phyloP scores from a whole-genome alignment of 768 basidiomycete species.

The Serendipita vermifera region DNA sequence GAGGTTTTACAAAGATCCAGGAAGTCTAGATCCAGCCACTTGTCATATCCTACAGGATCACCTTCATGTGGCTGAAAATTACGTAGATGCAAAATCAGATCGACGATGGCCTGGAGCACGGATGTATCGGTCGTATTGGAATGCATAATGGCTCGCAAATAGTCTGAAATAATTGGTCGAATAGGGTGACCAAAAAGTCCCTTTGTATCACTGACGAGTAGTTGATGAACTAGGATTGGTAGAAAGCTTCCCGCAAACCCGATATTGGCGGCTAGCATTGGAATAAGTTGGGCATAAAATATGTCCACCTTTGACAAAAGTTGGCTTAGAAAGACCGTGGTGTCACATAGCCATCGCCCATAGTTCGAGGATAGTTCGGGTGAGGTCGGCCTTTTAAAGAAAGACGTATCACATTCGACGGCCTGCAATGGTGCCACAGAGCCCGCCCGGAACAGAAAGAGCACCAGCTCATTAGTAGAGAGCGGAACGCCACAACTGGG shows the following conservation, averaged over 20 bases:
- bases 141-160: slow-evolving; percentile 44
- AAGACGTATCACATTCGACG: background rate
- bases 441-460: background rate
- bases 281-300: slow-evolving; percentile 57
- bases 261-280: slow-evolving; percentile 42
- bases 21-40: slow-evolving; percentile 74
- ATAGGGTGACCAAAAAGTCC: slow-evolving; percentile 16
- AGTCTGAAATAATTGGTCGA: slow-evolving; percentile 30
- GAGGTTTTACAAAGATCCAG: slow-evolving; percentile 58
- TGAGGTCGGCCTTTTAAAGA: background rate
- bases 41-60: slow-evolving; percentile 41
- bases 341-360: slow-evolving; percentile 44
- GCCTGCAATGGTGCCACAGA: background rate
- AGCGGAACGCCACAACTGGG: background rate
- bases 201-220: slow-evolving; percentile 30
- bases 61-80: slow-evolving; percentile 36
- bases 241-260: slow-evolving; percentile 53
- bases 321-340: slow-evolving; percentile 47
- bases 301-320: slow-evolving; percentile 38
- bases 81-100: slow-evolving; percentile 69
- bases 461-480: background rate
- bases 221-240: slow-evolving; percentile 60
- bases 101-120: slow-evolving; percentile 50
- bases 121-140: slow-evolving; percentile 27
- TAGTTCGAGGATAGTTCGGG: slow-evolving; percentile 32